Conservation (phyloP, 2,329 filamentous ascomycete species). For the Pseudocercospora fuligena region DNA sequence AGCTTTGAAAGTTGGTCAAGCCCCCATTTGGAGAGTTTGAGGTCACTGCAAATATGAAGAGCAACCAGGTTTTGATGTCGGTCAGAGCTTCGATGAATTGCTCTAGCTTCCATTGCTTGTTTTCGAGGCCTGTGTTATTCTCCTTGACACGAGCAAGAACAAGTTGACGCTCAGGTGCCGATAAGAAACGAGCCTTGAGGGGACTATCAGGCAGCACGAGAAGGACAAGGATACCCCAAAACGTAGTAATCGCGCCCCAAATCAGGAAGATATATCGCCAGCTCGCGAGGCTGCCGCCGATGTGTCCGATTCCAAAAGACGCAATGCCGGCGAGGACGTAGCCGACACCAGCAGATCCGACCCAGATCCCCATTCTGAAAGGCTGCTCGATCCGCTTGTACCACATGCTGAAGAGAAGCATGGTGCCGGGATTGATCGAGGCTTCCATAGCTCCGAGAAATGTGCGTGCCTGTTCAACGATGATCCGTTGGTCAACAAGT, state of each 20-base stretch:
- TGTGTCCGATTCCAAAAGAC: conserved; percentile 65
- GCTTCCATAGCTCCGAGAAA: conserved; percentile 63
- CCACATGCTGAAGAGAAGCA: conserved; percentile 69
- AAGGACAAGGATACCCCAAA: conserved; percentile 46
- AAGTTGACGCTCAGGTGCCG: conserved; percentile 55
- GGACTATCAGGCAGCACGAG: conserved; percentile 48
- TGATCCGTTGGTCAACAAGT: too few species aligned
- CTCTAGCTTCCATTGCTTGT: conserved; percentile 54
- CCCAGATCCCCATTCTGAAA: conserved; percentile 63
- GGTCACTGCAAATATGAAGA: conserved; percentile 20
- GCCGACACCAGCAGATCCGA: conserved; percentile 63
- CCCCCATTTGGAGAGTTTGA: conserved; percentile 26
- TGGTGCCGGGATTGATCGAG: conserved; percentile 63
- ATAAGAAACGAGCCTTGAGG: conserved; percentile 58
- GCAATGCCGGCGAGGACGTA: conserved; percentile 53
- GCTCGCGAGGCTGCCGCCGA: conserved; percentile 59
- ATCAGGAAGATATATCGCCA: conserved; percentile 67
- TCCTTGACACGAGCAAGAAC: conserved; percentile 59
- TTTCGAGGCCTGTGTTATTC: conserved; percentile 62
- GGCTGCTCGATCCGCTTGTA: conserved; percentile 61
- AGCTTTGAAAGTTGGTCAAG: conserved; percentile 48
- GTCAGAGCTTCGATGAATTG: conserved; percentile 59
- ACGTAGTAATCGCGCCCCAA: conserved; percentile 39
- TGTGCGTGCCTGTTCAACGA: conserved; percentile 50
- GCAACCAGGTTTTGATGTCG: conserved; percentile 62